A percentile compares a stretch with the other conserved stretches of the same genome.
phyloP scores from a whole-genome alignment of 2,329 filamentous ascomycete species.

The Rutstroemia sp. region DNA sequence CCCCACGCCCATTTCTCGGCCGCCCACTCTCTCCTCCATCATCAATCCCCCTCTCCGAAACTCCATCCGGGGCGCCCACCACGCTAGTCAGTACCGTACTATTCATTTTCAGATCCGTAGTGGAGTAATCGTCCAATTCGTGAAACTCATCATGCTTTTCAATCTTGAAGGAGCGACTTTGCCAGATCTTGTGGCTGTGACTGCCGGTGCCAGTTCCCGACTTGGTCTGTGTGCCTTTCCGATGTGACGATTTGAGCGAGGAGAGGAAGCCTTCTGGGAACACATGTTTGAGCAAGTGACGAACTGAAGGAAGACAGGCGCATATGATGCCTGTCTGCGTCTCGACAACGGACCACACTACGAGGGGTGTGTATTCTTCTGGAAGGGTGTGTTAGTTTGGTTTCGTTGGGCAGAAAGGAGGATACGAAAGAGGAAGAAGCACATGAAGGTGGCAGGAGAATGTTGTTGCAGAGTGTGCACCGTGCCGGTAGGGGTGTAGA shows the following conservation, averaged over 20 bases:
- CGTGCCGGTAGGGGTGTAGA: too few species aligned
- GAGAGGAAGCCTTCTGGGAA: neutral
- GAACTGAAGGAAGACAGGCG: slow-evolving; percentile 8
- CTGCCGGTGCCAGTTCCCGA: neutral
- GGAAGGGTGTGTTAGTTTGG: neutral
- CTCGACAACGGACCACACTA: slow-evolving; percentile 12
- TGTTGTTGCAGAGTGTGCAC: too few species aligned
- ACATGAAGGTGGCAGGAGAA: too few species aligned
- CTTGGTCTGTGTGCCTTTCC: neutral
- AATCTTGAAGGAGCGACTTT: neutral
- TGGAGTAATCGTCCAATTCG: neutral
- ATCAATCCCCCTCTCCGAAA: neutral
- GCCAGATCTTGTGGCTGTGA: neutral
- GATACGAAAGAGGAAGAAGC: neutral
- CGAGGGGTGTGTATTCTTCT: slow-evolving; percentile 9
- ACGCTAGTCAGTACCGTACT: neutral
- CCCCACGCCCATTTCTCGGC: too few species aligned
- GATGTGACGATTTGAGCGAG: too few species aligned
- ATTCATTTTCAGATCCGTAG: neutral
- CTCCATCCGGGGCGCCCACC: neutral
- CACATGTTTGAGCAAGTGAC: neutral
- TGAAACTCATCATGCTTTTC: neutral
- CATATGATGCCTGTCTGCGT: slow-evolving; percentile 11
- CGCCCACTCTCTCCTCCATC: too few species aligned
- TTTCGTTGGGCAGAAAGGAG: neutral